Base-by-base conservation (phyloP, 2,329 filamentous ascomycete genomes). In the Grosmannia serpens region DNA sequence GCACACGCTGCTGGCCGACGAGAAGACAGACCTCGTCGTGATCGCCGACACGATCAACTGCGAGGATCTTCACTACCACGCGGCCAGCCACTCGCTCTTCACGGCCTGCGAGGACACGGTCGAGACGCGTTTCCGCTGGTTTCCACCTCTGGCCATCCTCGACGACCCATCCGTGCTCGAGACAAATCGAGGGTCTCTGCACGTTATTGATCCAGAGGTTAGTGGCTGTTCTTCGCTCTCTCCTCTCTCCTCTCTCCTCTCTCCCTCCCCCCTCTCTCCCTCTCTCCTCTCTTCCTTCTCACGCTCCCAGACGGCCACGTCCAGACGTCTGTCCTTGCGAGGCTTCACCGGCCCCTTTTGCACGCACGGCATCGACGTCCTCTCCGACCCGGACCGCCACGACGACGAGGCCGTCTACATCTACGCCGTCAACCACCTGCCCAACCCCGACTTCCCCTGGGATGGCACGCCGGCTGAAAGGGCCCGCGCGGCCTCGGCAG, bases 361-460 rank as follows among this genome's bases (percentile, higher is more conserved):
- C 7, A 82, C 82, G 0, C 83, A 86, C 62, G 83, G 83, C 1
- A 81, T 86, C 61, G 81, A 83, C 59, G 72, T 86, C 8, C 73
- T 82, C n/a, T 66, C 71, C 3, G 80, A 84, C 61, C 75, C 74
- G 0, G 64, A 73, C 2, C 64, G 64, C 2, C 41, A 68, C 2
- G 61, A 60, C 3, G 66, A 66, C 11, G 65, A 71, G 1, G 69
- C 78, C 0, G 77, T 85, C 7, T 85, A 82, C 62, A 79, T 86
- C 52, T 81, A 81, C 57, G 82, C 79, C 0, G 67, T 86, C 55
- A 86, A 86, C 62, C 83, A 86, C 58, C 63, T 78, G 1, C 77
- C 81, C 0, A 77, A 83, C 58, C 71, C 73, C 0, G 70, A 58
- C 41, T 61, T 58, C 29, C 53, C 35, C 17, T 44, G 53, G 53